phyloP scores from a whole-genome alignment of 306 rosid species.

The Mimosa bimucronata region DNA sequence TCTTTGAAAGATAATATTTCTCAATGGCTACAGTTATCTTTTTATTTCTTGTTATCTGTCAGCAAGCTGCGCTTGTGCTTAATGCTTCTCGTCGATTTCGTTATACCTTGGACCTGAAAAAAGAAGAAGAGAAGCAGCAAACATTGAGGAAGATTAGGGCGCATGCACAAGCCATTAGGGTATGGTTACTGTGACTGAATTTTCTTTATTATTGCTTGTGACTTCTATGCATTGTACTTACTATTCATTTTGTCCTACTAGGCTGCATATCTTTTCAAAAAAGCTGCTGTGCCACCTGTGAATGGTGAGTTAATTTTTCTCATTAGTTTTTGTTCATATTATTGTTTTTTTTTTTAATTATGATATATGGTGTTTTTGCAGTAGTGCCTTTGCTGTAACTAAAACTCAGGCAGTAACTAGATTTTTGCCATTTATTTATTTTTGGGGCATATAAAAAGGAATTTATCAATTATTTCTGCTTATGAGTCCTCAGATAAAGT shows the following conservation, averaged over 20 bases:
- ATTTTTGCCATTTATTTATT: too few relatives aligned
- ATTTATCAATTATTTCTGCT: too few relatives aligned
- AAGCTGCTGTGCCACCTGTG: conserved; percentile 47
- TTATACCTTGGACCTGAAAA: conserved; percentile 91
- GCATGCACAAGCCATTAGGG: conserved; percentile 78
- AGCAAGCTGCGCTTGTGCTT: conserved; percentile 95
- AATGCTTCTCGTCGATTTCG: conserved; percentile 98
- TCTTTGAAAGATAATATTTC: conserved; percentile 10
- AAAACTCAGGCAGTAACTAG: too few relatives aligned
- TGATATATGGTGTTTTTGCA: too few relatives aligned
- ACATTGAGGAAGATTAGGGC: conserved; percentile 68
- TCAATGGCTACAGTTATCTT: conserved; percentile 11
- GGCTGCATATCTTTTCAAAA: conserved; percentile 86
- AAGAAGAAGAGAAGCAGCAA: conserved; percentile 72
- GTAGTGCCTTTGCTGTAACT: too few relatives aligned
- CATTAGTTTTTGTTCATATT: conserved; percentile 7
- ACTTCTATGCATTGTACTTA: conserved; percentile 27
- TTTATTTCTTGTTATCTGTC: conserved; percentile 37
- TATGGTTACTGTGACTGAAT: conserved; percentile 36
- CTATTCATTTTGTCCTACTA: conserved; percentile 37
- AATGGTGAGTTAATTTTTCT: conserved; percentile 52
- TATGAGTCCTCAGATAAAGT: too few relatives aligned
- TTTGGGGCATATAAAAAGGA: too few relatives aligned
- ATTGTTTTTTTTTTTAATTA: neutral
- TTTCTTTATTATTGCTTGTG: conserved; percentile 18